These are phyloP conservation scores for Fusarium sp. DNA, from an alignment of 2,329 filamentous ascomycete genomes.

Conservation along the genomic window DNA sequence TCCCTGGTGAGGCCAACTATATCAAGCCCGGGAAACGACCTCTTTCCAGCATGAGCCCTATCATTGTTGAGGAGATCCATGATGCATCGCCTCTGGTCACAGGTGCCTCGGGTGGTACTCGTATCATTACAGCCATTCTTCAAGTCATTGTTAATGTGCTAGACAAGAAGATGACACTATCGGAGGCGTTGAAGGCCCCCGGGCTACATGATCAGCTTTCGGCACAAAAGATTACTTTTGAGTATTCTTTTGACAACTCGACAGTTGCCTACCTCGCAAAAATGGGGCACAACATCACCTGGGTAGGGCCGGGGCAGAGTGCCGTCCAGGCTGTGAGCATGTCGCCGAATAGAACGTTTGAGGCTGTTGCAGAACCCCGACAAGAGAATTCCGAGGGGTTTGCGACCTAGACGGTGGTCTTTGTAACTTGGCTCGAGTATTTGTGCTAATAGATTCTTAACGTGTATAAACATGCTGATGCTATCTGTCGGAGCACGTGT, in stretches of 20 bases:
- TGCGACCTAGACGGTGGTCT: slow-evolving; percentile 36
- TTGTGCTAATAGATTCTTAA: too few relatives aligned
- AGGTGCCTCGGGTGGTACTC: slow-evolving; percentile 82
- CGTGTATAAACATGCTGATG: too few relatives aligned
- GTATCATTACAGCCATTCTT: slow-evolving; percentile 85
- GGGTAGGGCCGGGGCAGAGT: slow-evolving; percentile 69
- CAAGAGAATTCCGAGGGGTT: slow-evolving; percentile 77
- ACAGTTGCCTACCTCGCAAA: slow-evolving; percentile 72
- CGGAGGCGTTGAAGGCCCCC: slow-evolving; percentile 71
- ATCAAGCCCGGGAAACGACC: slow-evolving; percentile 80
- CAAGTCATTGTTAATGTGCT: slow-evolving; percentile 80
- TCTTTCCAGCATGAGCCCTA: slow-evolving; percentile 78
- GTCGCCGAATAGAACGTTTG: slow-evolving; percentile 72
- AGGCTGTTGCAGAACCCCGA: slow-evolving; percentile 84
- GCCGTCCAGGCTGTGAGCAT: slow-evolving; percentile 77
- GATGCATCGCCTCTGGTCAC: slow-evolving; percentile 75
- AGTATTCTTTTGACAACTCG: slow-evolving; percentile 74
- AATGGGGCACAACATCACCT: slow-evolving; percentile 78
- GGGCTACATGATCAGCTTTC: slow-evolving; percentile 85
- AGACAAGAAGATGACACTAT: slow-evolving; percentile 68
- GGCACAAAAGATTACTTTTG: slow-evolving; percentile 74
- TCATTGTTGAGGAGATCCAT: slow-evolving; percentile 77
- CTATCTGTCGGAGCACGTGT: too few relatives aligned
- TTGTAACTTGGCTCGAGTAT: too few relatives aligned
- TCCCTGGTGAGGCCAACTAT: slow-evolving; percentile 78